Base-by-base conservation (phyloP, 2,329 filamentous ascomycete genomes). In the Nemania diffusa region DNA sequence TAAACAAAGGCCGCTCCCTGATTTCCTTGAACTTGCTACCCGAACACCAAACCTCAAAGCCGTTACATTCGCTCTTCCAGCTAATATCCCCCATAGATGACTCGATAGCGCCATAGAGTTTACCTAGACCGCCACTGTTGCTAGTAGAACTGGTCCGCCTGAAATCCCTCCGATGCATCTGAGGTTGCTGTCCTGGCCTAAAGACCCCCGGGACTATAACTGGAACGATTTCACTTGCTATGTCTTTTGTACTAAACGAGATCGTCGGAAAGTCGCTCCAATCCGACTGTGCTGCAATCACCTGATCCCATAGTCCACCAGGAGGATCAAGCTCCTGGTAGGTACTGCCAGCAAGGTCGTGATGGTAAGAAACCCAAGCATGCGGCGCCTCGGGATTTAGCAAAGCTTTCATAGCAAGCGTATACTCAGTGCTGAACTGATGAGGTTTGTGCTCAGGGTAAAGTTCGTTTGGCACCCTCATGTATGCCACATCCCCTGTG, bases 1-100 rank as follows among this genome's bases (percentile, higher is more conserved):
- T 55, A 20, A 32, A 65, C 9, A n/a, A 11, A 8, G 69, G 64
- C 8, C 29, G 4, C 8, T 44, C 26, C 0, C 6, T 5, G 24
- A 57, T 5, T 17, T 69, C n/a, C 46, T 69, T 62, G 59, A 72
- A 74, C 5, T 59, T 29, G 1, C 66, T 46, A 20, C 61, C 68
- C 1, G 69, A 62, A 26, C 67, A 57, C 74, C 74, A 75, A 32
- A 73, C 29, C 1, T 75, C 69, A 29, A 75, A 9, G 13, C 67
- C 68, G 8, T 20, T 46, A 20, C 51, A 68, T 7, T 65, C 32
- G 3, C 17, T 27, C 9, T 27, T 44, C 11, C 64, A 11, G 20
- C 29, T 27, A 3, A 46, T n/a, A 2, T 29, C 8, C 11, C 29
- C 53, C 24, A 50, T 3, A 9, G 22, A 52, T 8, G 24, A 46